phyloP scores from a whole-genome alignment of 1,139 yeast genomes.

The Pichia terricola region DNA sequence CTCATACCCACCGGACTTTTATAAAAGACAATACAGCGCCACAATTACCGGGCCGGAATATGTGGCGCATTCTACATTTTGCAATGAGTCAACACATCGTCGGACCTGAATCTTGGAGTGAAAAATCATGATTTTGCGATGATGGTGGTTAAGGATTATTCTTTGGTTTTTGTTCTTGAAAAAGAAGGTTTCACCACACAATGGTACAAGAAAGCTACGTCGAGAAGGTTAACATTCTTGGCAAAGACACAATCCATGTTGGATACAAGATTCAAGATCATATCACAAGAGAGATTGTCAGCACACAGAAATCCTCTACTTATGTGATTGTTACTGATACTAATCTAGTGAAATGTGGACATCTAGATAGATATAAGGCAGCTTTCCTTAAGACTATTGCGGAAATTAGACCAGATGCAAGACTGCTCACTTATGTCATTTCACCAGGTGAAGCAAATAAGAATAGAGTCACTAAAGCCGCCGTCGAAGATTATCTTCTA shows the following conservation, averaged over 20 bases:
- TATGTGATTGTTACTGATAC: constrained; percentile 86
- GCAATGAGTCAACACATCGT: not conserved
- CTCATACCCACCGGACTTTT: too few species aligned
- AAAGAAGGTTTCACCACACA: constrained; percentile 29
- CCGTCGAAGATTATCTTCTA: constrained; percentile 83
- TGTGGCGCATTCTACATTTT: not conserved
- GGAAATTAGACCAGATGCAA: constrained; percentile 30
- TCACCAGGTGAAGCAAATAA: constrained; percentile 94
- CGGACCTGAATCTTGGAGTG: not conserved
- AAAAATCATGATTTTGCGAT: too few species aligned
- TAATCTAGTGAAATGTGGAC: constrained; percentile 64
- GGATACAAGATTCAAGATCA: constrained; percentile 78
- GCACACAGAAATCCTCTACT: constrained; percentile 68
- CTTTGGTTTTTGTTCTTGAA: too few species aligned
- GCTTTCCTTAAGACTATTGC: constrained; percentile 31
- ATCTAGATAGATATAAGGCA: constrained; percentile 33
- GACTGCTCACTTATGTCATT: constrained; percentile 65
- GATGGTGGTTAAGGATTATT: too few species aligned
- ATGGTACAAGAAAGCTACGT: constrained; percentile 12
- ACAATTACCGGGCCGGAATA: not conserved
- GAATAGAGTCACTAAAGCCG: constrained; percentile 81
- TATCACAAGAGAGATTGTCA: constrained; percentile 60
- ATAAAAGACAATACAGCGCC: too few species aligned
- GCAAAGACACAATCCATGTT: constrained; percentile 78
- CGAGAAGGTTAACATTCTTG: constrained; percentile 63